Conservation (phyloP, 1,139 yeast genomes). For the Suhomyces choctaworum region DNA sequence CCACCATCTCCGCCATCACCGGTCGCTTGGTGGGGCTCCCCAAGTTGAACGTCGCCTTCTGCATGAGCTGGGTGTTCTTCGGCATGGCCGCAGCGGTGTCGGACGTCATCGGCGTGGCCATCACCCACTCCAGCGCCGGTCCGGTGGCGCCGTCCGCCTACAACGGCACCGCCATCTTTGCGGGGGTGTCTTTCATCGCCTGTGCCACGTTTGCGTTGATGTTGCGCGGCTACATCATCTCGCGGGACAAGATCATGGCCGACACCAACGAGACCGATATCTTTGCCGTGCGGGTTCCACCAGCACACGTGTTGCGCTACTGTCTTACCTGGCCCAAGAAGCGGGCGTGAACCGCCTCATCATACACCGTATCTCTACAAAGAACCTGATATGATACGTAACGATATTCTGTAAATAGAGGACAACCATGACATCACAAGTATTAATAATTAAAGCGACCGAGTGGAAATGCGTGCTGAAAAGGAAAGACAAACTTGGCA, state of each 20-base stretch:
- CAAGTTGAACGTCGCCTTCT: constrained; percentile 9
- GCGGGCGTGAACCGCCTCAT: neutral
- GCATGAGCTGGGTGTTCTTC: constrained; percentile 11
- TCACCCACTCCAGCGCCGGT: neutral
- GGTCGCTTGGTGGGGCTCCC: constrained; percentile 10
- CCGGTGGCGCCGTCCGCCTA: constrained; percentile 1
- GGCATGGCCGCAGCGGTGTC: constrained; percentile 9
- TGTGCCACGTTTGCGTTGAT: constrained; percentile 4
- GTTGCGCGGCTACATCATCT: constrained; percentile 10
- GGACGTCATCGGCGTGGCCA: constrained; percentile 7
- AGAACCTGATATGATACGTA: too few species aligned
- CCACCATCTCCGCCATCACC: constrained; percentile 10
- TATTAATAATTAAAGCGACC: constrained; percentile 6
- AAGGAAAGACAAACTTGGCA: neutral
- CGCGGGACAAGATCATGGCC: constrained; percentile 2
- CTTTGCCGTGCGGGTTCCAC: constrained; percentile 9
- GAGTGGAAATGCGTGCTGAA: neutral
- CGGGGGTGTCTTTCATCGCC: constrained; percentile 10
- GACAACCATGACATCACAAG: too few species aligned
- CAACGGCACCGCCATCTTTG: constrained; percentile 9
- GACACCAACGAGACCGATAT: neutral
- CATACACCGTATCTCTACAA: too few species aligned
- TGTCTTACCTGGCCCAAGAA: constrained; percentile 13
- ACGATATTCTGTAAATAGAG: too few species aligned
- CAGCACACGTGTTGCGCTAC: constrained; percentile 3